Base-by-base conservation (phyloP, 148 eudicot species). In the Heliosperma pusillum region DNA sequence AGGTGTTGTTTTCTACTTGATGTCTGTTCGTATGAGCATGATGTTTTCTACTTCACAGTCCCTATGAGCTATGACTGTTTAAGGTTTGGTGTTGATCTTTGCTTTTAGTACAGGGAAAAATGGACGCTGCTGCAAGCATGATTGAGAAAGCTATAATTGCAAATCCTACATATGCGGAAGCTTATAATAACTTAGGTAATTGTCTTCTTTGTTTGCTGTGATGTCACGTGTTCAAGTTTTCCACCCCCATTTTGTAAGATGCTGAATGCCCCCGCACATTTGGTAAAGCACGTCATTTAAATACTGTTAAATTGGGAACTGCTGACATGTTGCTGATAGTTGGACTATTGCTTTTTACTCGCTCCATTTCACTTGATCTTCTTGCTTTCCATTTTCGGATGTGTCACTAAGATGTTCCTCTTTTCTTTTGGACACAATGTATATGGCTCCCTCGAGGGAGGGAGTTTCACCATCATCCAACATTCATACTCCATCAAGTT, bases 121-220 rank as follows among this genome's bases (percentile, higher is more conserved):
- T 95, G 99, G 99, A 95, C 84, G 97, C 94, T 76, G 99, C 99
- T 75, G 93, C 99, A 69, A 87, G 97, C 86, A 95, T 92, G 99
- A 92, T 95, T 72, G 99, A 95, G 86, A 95, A 89, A 77, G 99
- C 99, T 68, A 95, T 95, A 72, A 83, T 90, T 75, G 99, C 99
- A 62, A 95, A 95, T 83, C 99, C 99, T 42, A 90, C 97, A 56
- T 95, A 95, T 85, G 90, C 99, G 59, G 99, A 95, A 83, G 99
- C 99, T 50, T 95, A 95, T 81, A 95, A 95, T 77, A 95, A 95
- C 77, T 83, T 95, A 87, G 99, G 99, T 95, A 74, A 78, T 45
- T 80, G 33, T 80, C 63, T 74, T 50, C 65, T 68, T 74, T 69
- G 71, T 81, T 72, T 30, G 50, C 57, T 27, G 50, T 66, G 72